Evolutionary conservation across 495 filamentous ascomycete species (phyloP), one percentile per base, ranked within the genome.

Genomic region (Trichoderma orchidacearum): DNA sequence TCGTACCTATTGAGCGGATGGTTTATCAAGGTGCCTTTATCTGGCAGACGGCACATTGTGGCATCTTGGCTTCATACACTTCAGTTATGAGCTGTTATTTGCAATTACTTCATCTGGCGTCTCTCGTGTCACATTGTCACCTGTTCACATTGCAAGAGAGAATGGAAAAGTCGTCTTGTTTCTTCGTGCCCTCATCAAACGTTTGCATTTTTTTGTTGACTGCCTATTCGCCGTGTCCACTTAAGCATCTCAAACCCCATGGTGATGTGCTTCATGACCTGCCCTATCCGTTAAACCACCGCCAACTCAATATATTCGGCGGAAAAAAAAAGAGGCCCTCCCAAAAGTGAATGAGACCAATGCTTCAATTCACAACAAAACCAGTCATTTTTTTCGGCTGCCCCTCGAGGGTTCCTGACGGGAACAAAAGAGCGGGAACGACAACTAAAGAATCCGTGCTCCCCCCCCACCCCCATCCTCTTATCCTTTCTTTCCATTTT

Each of bases 221-320:
- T 48, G 41, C 41, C 41, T 48, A 48, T 48, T 48, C 41, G 41
- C 41, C 41, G 41, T 48, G 41, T 48, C 41, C 41, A 48, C 41
- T 48, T 25, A 48, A 48, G 41, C 41, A 48, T 48, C 41, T 48
- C 41, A 48, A 48, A 11, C 41, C 21, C 21, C 18, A 48, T 48
- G 17, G 21, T 48, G 41, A 48, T 48, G 23, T 48, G 41, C 41
- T 48, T 48, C 18, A 48, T 48, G 41, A 48, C 41, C 41, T 48
- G 41, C 41, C 41, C 41, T 48, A 23, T 48, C 41, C 41, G 18
- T 48, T 25, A 48, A 48, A 23, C 41, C 41, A 27, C 41, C 21
- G 41, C 41, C 41, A 25, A 48, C 41, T 48, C 11, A 27, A 48
- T 48, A 27, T 48, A 27, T 9, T 17, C 21, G 21, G 41, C 41